Evolutionary conservation across 768 basidiomycete genomes (phyloP).

Genomic region (Phylloporus arenicola): DNA sequence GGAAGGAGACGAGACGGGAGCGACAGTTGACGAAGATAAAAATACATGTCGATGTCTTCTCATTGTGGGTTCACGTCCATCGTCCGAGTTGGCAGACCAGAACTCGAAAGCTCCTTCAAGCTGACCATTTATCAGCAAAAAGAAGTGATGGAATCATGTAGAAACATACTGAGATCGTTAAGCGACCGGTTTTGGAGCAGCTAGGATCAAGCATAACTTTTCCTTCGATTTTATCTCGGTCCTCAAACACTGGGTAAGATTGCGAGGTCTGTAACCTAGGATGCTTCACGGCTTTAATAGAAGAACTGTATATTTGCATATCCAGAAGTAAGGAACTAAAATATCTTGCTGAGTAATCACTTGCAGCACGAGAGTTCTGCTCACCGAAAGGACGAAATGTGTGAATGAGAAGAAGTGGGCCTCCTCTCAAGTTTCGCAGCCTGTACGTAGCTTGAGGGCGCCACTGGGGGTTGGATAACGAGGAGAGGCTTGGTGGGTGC

Average conservation of each 20-base stretch:
- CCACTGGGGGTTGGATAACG: constrained; percentile 7
- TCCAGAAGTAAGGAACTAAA: constrained; percentile 51
- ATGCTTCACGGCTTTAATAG: constrained; percentile 43
- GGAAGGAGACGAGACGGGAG: constrained; percentile 32
- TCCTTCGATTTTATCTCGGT: constrained; percentile 56
- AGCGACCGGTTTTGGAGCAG: constrained; percentile 48
- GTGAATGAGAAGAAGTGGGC: constrained; percentile 29
- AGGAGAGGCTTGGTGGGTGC: constrained; percentile 16
- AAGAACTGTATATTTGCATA: constrained; percentile 57
- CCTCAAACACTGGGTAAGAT: constrained; percentile 49
- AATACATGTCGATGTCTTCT: constrained; percentile 42
- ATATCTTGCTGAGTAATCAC: constrained; percentile 3
- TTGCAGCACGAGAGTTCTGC: constrained; percentile 6
- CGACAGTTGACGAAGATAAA: constrained; percentile 41
- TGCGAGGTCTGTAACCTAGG: constrained; percentile 21
- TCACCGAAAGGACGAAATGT: constrained; percentile 49
- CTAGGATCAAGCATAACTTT: constrained; percentile 52
- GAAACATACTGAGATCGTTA: constrained; percentile 48
- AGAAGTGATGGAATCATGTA: background rate
- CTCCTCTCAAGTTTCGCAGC: constrained; percentile 19
- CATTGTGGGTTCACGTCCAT: constrained; percentile 20
- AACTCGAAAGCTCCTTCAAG: constrained; percentile 60
- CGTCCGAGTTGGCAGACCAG: constrained; percentile 21
- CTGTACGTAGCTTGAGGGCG: constrained; percentile 33
- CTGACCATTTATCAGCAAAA: constrained; percentile 30